Percentiles rank a stretch among this genome's conserved stretches.
Evolutionary conservation across 371 early-diverging fungal genomes (phyloP).

Genomic region (Dichotomocladium elegans): DNA sequence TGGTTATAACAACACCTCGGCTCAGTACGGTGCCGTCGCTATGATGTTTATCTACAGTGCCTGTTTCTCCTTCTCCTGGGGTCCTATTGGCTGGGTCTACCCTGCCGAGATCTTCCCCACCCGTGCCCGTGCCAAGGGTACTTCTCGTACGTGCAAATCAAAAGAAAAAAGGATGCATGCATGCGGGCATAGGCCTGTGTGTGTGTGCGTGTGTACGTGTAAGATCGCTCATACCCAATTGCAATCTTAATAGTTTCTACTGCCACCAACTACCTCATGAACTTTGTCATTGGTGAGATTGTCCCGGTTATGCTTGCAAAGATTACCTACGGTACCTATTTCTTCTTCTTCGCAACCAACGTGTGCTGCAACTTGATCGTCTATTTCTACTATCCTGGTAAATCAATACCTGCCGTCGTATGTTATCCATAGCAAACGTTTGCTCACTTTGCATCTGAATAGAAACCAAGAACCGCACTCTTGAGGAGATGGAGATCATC

Average conservation of each 20-base stretch:
- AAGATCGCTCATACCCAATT: background rate
- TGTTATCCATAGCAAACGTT: too few species aligned
- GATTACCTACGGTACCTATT: constrained; percentile 33
- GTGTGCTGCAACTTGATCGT: constrained; percentile 24
- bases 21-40: constrained; percentile 19
- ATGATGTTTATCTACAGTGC: constrained; percentile 21
- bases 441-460: background rate
- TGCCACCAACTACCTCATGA: constrained; percentile 50
- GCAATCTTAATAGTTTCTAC: constrained; percentile 21
- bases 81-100: constrained; percentile 87
- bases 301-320: constrained; percentile 19
- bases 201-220: too few species aligned
- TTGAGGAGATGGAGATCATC: constrained; percentile 20
- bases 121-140: constrained; percentile 11
- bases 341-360: constrained; percentile 35
- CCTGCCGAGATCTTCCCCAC: constrained; percentile 79
- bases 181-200: too few species aligned
- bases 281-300: constrained; percentile 29
- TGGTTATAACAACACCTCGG: constrained; percentile 14
- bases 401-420: background rate
- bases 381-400: constrained; percentile 24
- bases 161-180: background rate
- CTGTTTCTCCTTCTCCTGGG: constrained; percentile 46
- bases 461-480: constrained; percentile 4
- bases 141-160: constrained; percentile 3